phyloP scores from a whole-genome alignment of 1,284 basidiomycete genomes.

The Ustilago xerochloae region DNA sequence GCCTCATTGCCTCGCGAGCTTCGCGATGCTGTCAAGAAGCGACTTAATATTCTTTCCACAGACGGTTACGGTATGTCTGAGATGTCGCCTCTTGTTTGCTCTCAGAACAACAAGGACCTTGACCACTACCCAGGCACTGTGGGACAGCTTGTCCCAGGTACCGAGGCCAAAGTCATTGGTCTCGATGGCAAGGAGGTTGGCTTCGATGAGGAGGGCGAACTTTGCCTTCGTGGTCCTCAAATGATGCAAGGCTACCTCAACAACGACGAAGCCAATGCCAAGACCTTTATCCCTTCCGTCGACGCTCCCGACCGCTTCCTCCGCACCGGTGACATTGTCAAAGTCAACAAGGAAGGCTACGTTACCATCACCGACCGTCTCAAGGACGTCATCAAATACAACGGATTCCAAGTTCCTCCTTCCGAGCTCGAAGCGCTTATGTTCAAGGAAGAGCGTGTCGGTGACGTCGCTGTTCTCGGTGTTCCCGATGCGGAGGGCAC shows the following conservation, averaged over 20 bases:
- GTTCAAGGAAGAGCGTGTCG: slow-evolving; percentile 49
- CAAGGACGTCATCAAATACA: slow-evolving; percentile 67
- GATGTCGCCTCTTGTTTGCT: slow-evolving; percentile 64
- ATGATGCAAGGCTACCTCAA: slow-evolving; percentile 66
- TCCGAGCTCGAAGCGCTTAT: slow-evolving; percentile 62
- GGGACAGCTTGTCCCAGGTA: slow-evolving; percentile 59
- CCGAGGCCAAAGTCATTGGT: slow-evolving; percentile 58
- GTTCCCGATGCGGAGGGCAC: slow-evolving; percentile 41
- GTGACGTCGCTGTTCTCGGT: slow-evolving; percentile 58
- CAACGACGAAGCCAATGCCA: slow-evolving; percentile 61
- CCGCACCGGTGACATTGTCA: slow-evolving; percentile 63
- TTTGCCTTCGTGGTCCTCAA: slow-evolving; percentile 63
- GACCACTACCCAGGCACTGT: slow-evolving; percentile 50
- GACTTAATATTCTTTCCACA: slow-evolving; percentile 56
- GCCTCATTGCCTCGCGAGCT: slow-evolving; percentile 58
- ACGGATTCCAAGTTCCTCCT: slow-evolving; percentile 66
- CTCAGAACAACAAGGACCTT: slow-evolving; percentile 58
- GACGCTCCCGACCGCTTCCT: slow-evolving; percentile 50
- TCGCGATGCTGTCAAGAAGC: slow-evolving; percentile 47
- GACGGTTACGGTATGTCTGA: slow-evolving; percentile 68
- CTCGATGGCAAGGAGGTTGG: slow-evolving; percentile 49
- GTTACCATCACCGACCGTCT: slow-evolving; percentile 62
- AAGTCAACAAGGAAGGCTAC: slow-evolving; percentile 57
- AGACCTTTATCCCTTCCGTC: slow-evolving; percentile 44
- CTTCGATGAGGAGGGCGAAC: slow-evolving; percentile 58